These are phyloP conservation scores for Aspergillus arachidicola DNA, from an alignment of 2,329 filamentous ascomycete species.

Conservation along the genomic window DNA sequence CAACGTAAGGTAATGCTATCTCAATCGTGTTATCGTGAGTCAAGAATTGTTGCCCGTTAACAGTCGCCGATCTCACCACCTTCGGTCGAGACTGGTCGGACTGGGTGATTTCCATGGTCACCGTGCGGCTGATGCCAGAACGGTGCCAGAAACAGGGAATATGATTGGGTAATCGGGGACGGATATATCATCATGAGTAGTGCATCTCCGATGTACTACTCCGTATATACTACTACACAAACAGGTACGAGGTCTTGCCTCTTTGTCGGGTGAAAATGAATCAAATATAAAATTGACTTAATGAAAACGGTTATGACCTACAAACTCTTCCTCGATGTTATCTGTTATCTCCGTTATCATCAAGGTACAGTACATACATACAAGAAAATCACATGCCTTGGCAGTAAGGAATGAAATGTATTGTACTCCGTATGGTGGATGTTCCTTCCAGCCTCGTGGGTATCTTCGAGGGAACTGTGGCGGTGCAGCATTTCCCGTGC, in stretches of 20 bases:
- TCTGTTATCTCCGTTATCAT: background rate
- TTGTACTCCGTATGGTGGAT: background rate
- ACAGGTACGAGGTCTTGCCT: background rate
- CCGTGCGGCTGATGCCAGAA: background rate
- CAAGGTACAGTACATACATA: background rate
- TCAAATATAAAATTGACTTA: background rate
- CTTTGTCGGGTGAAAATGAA: too few relatives aligned
- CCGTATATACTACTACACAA: too few relatives aligned
- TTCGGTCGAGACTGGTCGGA: constrained; percentile 1
- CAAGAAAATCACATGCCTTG: background rate
- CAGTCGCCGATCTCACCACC: constrained; percentile 2
- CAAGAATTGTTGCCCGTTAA: constrained; percentile 3
- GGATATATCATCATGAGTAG: background rate
- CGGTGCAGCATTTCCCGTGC: constrained; percentile 14
- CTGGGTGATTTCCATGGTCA: background rate
- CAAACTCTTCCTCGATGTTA: background rate
- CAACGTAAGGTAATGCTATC: constrained; percentile 5
- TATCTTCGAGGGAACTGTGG: constrained; percentile 8
- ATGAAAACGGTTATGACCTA: background rate
- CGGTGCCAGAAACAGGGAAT: background rate
- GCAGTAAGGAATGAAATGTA: background rate
- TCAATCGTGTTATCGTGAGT: background rate
- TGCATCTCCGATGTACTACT: too few relatives aligned
- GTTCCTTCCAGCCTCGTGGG: constrained; percentile 3
- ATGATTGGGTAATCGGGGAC: background rate